Conservation (phyloP, 176 grass and related monocot species). For the Avena sativa region DNA sequence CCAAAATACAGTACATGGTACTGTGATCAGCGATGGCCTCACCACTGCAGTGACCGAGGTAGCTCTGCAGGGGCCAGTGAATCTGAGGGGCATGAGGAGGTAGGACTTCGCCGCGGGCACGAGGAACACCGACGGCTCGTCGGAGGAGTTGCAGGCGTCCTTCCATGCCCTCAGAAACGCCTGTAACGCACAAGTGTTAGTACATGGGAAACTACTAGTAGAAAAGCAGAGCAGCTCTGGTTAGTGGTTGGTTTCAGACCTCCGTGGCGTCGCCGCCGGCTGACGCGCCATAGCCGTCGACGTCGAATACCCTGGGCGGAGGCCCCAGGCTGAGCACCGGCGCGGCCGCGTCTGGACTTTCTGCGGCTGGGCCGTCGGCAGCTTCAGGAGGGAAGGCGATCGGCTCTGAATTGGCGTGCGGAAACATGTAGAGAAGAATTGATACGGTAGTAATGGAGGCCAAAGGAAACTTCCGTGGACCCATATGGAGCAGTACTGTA, state of each 20-base stretch:
- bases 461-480: conserved; percentile 34
- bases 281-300: conserved; percentile 53
- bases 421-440: conserved; percentile 19
- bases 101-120: conserved; percentile 56
- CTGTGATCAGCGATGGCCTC: not conserved
- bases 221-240: not conserved
- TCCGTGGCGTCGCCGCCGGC: conserved; percentile 49
- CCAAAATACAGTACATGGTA: too few relatives aligned
- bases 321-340: conserved; percentile 28
- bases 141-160: conserved; percentile 64
- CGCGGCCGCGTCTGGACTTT: conserved; percentile 3
- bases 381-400: conserved; percentile 22
- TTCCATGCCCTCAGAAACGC: conserved; percentile 75
- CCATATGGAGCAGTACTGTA: conserved; percentile 34
- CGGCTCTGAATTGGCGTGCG: conserved; percentile 22
- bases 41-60: conserved; percentile 61
- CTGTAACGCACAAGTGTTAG: conserved; percentile 10
- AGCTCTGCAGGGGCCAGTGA: conserved; percentile 67
- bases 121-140: conserved; percentile 32
- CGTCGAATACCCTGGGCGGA: conserved; percentile 48
- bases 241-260: conserved; percentile 36
- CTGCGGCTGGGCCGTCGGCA: conserved; percentile 12
- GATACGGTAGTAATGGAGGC: conserved; percentile 27
- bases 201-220: not conserved
- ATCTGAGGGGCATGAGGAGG: conserved; percentile 62